Evolutionary conservation across 208 protist species (phyloP), one percentile per base, ranked within the genome.

Genomic region (Acanthamoeba royreba): DNA sequence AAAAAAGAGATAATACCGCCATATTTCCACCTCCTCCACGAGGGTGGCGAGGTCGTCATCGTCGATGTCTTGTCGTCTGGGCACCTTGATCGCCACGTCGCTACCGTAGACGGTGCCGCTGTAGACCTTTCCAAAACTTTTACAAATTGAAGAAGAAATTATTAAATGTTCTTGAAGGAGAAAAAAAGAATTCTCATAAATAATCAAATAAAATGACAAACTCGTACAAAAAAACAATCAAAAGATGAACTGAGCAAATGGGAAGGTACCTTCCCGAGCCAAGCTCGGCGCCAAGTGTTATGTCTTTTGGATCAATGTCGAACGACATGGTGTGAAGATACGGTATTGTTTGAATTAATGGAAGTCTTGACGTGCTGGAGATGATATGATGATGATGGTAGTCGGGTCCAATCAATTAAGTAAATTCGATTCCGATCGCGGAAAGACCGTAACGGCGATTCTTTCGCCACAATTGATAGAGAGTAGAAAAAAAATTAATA

Each of bases 71-170:
- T 92, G 86, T n/a, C 35, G 19, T 33, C 74, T 77, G 25, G 86
- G 86, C 4, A 92, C 58, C 42, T 92, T 92, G 28, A 92, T 53
- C 9, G 86, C 86, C 7, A 92, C 86, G 5, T 92, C 58, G 33
- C 49, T 66, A 9, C 53, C 86, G 42, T 77, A 92, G n/a, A 92
- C 86, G 3, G 86, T 77, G 86, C 86, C 86, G 33, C 58, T 92
- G 53, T 74, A 77, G 28, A 92, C 86, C 40, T 77, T 47, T 3
- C 86, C 86, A 43, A 92, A 92, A 53, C 86, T 88, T n/a, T 66
- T 2, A 55, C 19, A 19, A 25, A 19, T 9, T 19, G 49, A 28
- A n/a, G 7, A 22, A 66, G n/a, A 28, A 66, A n/a, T n/a, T n/a
- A n/a, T n/a, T n/a, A n/a, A n/a, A n/a, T n/a, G n/a, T n/a, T n/a